Percentiles rank a stretch among this genome's conserved stretches.
Evolutionary conservation across 2,329 filamentous ascomycete genomes (phyloP).

Genomic region (Penicillium sp.): DNA sequence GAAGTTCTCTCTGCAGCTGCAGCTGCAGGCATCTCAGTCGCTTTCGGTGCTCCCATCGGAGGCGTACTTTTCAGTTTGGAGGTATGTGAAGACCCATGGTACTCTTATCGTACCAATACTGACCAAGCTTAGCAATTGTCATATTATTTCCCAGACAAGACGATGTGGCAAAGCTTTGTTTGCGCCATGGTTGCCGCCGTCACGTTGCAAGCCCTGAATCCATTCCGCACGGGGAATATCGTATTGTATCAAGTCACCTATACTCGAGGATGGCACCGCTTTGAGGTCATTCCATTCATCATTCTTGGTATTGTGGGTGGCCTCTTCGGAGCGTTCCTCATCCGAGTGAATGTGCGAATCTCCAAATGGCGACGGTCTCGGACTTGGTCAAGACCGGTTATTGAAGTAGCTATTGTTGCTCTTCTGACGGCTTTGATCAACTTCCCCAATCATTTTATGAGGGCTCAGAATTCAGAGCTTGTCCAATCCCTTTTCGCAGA

Average conservation of each 20-base stretch:
- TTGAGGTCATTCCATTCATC: constrained; percentile 86
- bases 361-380: constrained; percentile 73
- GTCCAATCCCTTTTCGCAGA: constrained; percentile 91
- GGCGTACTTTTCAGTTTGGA: constrained; percentile 96
- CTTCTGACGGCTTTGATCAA: constrained; percentile 84
- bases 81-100: constrained; percentile 50
- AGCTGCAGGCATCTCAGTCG: constrained; percentile 87
- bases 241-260: constrained; percentile 96
- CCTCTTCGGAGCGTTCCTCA: constrained; percentile 92
- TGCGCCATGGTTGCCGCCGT: constrained; percentile 99
- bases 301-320: constrained; percentile 85
- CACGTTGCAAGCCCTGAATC: constrained; percentile 86
- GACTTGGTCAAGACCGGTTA: constrained; percentile 69
- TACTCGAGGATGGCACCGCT: constrained; percentile 86
- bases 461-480: constrained; percentile 84
- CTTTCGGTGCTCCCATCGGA: constrained; percentile 90
- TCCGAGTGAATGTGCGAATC: constrained; percentile 87
- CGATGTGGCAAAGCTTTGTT: constrained; percentile 99
- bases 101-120: background rate
- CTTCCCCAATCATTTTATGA: constrained; percentile 95
- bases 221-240: constrained; percentile 91
- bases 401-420: constrained; percentile 77
- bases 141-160: constrained; percentile 98
- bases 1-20: constrained; percentile 91
- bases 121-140: constrained; percentile 68